These are phyloP conservation scores for Solanum infundibuliforme DNA, from an alignment of 257 asterid genomes.

Conservation along the genomic window DNA sequence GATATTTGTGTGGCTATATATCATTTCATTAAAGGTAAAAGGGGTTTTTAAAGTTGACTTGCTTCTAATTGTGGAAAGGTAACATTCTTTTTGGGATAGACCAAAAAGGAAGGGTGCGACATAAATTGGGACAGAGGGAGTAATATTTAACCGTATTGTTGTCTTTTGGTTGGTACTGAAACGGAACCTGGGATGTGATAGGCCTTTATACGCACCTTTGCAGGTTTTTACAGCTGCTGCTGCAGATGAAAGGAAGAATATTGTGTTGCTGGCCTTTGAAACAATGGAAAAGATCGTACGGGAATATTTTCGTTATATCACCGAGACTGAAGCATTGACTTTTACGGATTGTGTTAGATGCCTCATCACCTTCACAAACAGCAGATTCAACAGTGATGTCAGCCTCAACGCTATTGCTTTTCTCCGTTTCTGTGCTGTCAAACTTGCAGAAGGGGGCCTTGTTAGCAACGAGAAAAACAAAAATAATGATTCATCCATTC, in stretches of 20 bases:
- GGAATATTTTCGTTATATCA: conserved; percentile 87
- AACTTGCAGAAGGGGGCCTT: conserved; percentile 97
- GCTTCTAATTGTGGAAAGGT: background rate
- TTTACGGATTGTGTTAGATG: conserved; percentile 95
- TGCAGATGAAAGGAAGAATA: conserved; percentile 94
- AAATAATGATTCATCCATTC: conserved; percentile 31
- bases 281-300: conserved; percentile 97
- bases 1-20: background rate
- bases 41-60: background rate
- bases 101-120: background rate
- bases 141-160: background rate
- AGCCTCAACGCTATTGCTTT: conserved; percentile 99
- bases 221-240: conserved; percentile 98
- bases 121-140: background rate
- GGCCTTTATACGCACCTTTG: conserved; percentile 1
- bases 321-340: conserved; percentile 82
- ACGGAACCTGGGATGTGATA: background rate
- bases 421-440: conserved; percentile 96
- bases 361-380: conserved; percentile 89
- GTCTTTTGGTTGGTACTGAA: background rate
- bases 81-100: background rate
- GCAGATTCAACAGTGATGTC: conserved; percentile 90
- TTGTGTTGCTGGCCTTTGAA: conserved; percentile 88
- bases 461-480: conserved; percentile 50
- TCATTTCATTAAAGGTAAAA: background rate